Percentiles rank a stretch among this genome's conserved stretches.
These are phyloP conservation scores for Polyrhizophydium stewartii DNA, from an alignment of 371 early-diverging fungal genomes.

Conservation along the genomic window DNA sequence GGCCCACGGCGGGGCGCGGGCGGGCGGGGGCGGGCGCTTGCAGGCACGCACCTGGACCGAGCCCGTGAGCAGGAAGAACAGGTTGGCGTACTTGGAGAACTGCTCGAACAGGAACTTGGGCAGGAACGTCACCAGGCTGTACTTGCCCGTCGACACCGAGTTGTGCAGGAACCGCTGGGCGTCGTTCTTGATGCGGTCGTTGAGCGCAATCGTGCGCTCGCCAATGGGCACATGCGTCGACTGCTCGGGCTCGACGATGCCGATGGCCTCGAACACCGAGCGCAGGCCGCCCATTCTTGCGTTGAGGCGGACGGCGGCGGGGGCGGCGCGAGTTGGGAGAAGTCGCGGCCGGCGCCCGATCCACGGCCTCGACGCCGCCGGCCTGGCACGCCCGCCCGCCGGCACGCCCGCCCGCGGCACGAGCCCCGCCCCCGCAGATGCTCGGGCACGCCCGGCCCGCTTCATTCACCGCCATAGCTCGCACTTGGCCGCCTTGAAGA, in stretches of 20 bases:
- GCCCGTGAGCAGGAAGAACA: constrained; percentile 86
- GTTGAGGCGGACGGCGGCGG: background rate
- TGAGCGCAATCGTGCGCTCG: constrained; percentile 74
- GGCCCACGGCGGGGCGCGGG: no score
- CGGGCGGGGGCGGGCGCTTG: no score
- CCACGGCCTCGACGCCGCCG: no score
- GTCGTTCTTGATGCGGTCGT: constrained; percentile 69
- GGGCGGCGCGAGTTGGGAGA: no score
- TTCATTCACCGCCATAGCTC: no score
- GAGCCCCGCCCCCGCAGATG: no score
- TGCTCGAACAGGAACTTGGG: constrained; percentile 86
- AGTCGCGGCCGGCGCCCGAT: no score
- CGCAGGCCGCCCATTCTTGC: background rate
- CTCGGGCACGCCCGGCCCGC: no score
- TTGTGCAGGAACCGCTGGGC: constrained; percentile 71
- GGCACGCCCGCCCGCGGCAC: no score
- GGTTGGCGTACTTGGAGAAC: constrained; percentile 76
- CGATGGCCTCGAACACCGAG: background rate
- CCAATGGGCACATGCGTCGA: constrained; percentile 2
- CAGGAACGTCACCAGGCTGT: constrained; percentile 76
- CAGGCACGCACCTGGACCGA: constrained; percentile 43
- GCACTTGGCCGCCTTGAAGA: background rate
- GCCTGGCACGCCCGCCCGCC: no score
- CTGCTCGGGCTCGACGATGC: background rate
- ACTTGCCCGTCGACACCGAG: constrained; percentile 75